Percentiles rank a stretch among this genome's conserved stretches.
Conservation (phyloP, 2,329 filamentous ascomycete genomes). For the Elsinoe ampelina region DNA sequence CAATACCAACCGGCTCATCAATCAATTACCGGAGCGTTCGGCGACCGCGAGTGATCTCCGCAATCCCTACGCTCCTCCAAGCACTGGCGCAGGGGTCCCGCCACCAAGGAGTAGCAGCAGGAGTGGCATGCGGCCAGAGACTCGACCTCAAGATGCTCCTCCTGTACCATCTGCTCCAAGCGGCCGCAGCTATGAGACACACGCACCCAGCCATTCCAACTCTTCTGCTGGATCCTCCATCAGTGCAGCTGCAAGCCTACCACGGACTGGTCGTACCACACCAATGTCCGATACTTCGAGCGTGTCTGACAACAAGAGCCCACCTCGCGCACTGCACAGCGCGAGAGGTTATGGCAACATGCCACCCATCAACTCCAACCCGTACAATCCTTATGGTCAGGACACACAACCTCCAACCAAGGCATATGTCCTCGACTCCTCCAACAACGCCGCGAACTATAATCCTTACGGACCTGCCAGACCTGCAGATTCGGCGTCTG, state of each 20-base stretch:
- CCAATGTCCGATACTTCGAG: constrained; percentile 26
- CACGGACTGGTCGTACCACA: constrained; percentile 24
- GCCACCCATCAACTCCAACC: neutral
- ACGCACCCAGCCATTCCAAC: constrained; percentile 13
- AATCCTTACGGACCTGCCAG: constrained; percentile 1
- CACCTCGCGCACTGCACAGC: neutral
- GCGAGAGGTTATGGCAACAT: constrained; percentile 2
- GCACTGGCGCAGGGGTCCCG: neutral
- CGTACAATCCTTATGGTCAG: constrained; percentile 10
- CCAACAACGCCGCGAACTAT: neutral
- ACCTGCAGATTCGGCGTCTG: constrained; percentile 1
- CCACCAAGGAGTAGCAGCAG: constrained; percentile 19
- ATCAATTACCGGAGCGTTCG: neutral
- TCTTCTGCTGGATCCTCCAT: constrained; percentile 15
- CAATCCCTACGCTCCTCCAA: constrained; percentile 5
- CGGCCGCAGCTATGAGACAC: constrained; percentile 3
- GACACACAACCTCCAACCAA: constrained; percentile 5
- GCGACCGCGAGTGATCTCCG: constrained; percentile 7
- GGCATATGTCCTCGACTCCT: neutral
- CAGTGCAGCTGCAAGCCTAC: constrained; percentile 18
- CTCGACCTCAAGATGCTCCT: constrained; percentile 24
- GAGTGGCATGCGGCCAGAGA: constrained; percentile 20
- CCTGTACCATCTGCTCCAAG: constrained; percentile 20
- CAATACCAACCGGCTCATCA: neutral
- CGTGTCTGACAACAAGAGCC: constrained; percentile 13